Evolutionary conservation across 78 protist genomes (phyloP), one percentile per base, ranked within the genome.

Genomic region (Corallochytrium limacisporum): DNA sequence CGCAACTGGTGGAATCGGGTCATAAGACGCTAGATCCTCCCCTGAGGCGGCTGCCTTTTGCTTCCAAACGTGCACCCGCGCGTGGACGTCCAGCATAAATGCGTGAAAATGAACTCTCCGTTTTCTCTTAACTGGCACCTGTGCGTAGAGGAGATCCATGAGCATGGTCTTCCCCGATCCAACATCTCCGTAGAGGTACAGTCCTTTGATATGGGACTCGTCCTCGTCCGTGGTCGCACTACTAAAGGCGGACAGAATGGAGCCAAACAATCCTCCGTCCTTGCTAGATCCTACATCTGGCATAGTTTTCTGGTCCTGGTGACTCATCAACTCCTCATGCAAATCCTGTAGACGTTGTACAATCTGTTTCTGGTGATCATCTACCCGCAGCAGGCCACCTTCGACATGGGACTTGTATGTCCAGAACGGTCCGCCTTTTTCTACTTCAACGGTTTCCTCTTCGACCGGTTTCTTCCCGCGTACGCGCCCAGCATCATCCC

Each of bases 91-190:
- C 24, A 84, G 75, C 95, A 90, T 90, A 42, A 90, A 90, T 36
- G 63, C 76, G 75, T 90, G 82, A 65, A 90, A 90, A 74, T 86
- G 92, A 16, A 84, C 73, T 38, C 95, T 71, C 8, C 63, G 72
- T 75, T 81, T 79, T 18, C 49, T 36, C 33, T 39, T 42, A 33
- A 75, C 43, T 13, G 73, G 49, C 8, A 60, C 67, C 32, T 48
- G 7, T 10, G 74, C 85, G 51, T 51, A 90, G 65, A 90, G 82
- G 32, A 82, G 38, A 50, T 90, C 95, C 95, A 86, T 90, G 15
- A 84, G 62, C 69, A 82, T 77, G 65, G 90, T 74, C 73, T 91
- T 90, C 26, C 95, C 95, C 18, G 79, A 77, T 1, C 95, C 95
- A 0, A 90, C 95, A 33, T 80, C 84, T 20, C 92, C 92, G 68